phyloP scores from a whole-genome alignment of 805 yeast genomes.

The Lachancea sp. region DNA sequence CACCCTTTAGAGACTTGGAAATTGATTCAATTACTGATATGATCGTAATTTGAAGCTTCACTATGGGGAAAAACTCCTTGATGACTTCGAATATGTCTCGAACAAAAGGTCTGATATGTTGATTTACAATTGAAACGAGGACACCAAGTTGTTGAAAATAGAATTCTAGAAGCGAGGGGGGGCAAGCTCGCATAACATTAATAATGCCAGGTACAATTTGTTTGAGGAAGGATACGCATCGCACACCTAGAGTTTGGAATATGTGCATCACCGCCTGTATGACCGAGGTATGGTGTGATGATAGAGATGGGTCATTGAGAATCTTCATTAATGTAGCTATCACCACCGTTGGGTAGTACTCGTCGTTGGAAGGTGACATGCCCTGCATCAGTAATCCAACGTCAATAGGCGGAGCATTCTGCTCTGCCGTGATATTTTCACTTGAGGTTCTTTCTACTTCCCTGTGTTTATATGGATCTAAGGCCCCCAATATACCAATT shows the following conservation, averaged over 20 bases:
- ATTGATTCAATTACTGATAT: constrained; percentile 76
- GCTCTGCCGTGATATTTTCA: constrained; percentile 48
- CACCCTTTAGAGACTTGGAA: constrained; percentile 83
- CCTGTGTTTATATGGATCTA: constrained; percentile 93
- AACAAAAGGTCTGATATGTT: constrained; percentile 80
- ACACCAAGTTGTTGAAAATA: constrained; percentile 85
- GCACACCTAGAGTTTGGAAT: constrained; percentile 78
- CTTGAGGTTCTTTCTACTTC: constrained; percentile 75
- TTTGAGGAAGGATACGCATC: constrained; percentile 84
- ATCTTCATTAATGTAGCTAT: constrained; percentile 79
- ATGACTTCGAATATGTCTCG: constrained; percentile 68
- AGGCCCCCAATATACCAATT: constrained; percentile 90
- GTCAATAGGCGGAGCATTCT: constrained; percentile 85
- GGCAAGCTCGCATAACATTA: constrained; percentile 75
- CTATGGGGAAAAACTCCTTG: constrained; percentile 60
- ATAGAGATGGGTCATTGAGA: constrained; percentile 75
- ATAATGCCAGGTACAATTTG: constrained; percentile 85
- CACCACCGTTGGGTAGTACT: constrained; percentile 92
- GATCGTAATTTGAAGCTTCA: constrained; percentile 68
- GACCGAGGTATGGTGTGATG: constrained; percentile 82
- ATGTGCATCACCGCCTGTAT: constrained; percentile 92
- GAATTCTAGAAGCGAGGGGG: constrained; percentile 72
- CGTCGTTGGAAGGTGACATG: constrained; percentile 86
- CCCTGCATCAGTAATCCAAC: constrained; percentile 88
- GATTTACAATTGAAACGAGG: constrained; percentile 73